phyloP scores from a whole-genome alignment of 495 filamentous ascomycete genomes.

The Penicillium waksmanii region DNA sequence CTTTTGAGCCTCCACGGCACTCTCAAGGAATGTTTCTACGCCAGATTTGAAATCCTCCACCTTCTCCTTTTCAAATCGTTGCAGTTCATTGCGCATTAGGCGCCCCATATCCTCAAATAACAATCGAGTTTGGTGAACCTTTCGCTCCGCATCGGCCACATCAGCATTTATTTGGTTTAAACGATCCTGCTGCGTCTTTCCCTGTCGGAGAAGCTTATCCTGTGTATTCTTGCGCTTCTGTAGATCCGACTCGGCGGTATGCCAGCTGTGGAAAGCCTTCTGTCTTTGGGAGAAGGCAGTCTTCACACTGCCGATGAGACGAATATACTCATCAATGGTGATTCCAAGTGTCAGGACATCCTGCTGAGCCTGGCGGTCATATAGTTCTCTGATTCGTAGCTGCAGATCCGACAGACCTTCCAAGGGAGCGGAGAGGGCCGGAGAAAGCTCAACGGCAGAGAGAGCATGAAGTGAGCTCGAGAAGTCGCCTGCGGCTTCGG shows the following conservation, averaged over 20 bases:
- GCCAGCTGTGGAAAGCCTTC: constrained; percentile 93
- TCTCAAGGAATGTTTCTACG: constrained; percentile 95
- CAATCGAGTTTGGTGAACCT: constrained; percentile 86
- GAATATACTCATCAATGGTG: constrained; percentile 97
- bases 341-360: constrained; percentile 96
- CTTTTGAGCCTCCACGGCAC: constrained; percentile 96
- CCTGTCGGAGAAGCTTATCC: constrained; percentile 90
- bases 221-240: constrained; percentile 82
- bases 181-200: constrained; percentile 92
- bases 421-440: constrained; percentile 83
- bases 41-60: constrained; percentile 99
- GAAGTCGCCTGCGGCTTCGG: constrained; percentile 92
- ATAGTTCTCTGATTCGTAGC: constrained; percentile 89
- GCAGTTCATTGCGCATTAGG: constrained; percentile 86
- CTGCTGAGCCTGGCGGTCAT: constrained; percentile 95
- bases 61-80: constrained; percentile 95
- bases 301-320: constrained; percentile 90
- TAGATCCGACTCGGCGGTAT: constrained; percentile 83
- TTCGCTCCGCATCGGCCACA: constrained; percentile 88
- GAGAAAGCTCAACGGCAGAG: constrained; percentile 83
- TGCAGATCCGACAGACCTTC: constrained; percentile 92
- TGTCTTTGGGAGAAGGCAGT: constrained; percentile 89
- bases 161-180: constrained; percentile 89
- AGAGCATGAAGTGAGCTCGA: constrained; percentile 88
- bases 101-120: constrained; percentile 98